Evolutionary conservation across 2,329 filamentous ascomycete genomes (phyloP).

Genomic region (Bimuria novae-zelandiae): DNA sequence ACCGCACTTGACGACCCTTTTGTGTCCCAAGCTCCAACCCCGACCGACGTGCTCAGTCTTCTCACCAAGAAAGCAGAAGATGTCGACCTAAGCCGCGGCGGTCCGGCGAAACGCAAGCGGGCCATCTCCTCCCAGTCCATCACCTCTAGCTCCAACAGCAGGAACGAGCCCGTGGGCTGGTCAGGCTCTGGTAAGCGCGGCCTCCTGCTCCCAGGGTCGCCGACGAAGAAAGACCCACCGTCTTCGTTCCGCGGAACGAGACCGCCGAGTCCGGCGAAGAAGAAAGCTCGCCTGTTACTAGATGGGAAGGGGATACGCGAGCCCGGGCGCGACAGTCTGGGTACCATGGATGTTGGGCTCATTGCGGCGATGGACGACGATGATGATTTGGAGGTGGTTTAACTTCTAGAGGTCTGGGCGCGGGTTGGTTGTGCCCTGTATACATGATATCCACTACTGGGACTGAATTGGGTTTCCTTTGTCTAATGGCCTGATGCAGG

Average conservation of each 20-base stretch:
- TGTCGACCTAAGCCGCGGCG: slow-evolving; percentile 39
- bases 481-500: too few relatives aligned
- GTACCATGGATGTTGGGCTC: slow-evolving; percentile 40
- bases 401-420: slow-evolving; percentile 16
- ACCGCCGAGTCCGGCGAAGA: slow-evolving; percentile 50
- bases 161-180: slow-evolving; percentile 51
- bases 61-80: slow-evolving; percentile 50
- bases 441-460: too few relatives aligned
- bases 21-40: slow-evolving; percentile 13
- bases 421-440: slow-evolving; percentile 13
- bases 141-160: slow-evolving; percentile 26
- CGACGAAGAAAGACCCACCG: slow-evolving; percentile 37
- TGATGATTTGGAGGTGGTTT: slow-evolving; percentile 56
- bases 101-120: slow-evolving; percentile 51
- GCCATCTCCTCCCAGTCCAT: slow-evolving; percentile 37
- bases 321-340: slow-evolving; percentile 54
- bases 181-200: slow-evolving; percentile 51
- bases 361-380: slow-evolving; percentile 48
- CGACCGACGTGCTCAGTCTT: slow-evolving; percentile 47
- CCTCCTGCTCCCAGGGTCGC: slow-evolving; percentile 38
- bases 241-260: slow-evolving; percentile 34
- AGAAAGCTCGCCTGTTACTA: slow-evolving; percentile 54
- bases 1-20: slow-evolving; percentile 23
- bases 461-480: too few relatives aligned
- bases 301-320: slow-evolving; percentile 55